Percentiles rank a stretch among this genome's conserved stretches.
These are phyloP conservation scores for Microbotryomycetes sp. DNA, from an alignment of 1,284 basidiomycete genomes.

Conservation along the genomic window DNA sequence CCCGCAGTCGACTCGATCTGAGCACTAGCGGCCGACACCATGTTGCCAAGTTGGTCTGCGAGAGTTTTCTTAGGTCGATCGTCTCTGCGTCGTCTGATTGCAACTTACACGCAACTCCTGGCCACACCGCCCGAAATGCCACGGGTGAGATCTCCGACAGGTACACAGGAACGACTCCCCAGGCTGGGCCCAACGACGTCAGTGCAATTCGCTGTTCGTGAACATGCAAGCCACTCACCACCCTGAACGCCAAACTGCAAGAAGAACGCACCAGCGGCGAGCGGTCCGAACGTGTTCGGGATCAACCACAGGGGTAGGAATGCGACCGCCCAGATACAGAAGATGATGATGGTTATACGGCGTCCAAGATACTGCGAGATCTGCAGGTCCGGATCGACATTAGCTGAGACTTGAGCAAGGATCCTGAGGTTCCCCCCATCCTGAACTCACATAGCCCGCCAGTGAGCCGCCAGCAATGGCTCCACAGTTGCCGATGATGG, in stretches of 20 bases:
- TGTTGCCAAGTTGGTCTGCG: conserved; percentile 45
- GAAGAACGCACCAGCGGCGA: conserved; percentile 49
- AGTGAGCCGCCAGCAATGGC: conserved; percentile 17
- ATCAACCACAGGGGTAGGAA: conserved; percentile 43
- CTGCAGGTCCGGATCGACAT: too few species aligned
- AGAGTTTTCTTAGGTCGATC: conserved; percentile 66
- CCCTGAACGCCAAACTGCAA: conserved; percentile 54
- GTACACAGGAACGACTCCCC: conserved; percentile 42
- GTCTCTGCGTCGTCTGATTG: not conserved
- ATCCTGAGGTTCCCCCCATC: not conserved
- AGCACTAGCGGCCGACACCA: conserved; percentile 77
- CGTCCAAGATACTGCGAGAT: conserved; percentile 78
- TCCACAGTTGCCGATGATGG: conserved; percentile 73
- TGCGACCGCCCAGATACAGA: conserved; percentile 48
- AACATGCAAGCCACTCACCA: conserved; percentile 37
- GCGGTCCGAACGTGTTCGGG: conserved; percentile 39
- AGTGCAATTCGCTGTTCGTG: not conserved
- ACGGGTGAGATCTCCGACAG: conserved; percentile 60
- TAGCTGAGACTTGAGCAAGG: not conserved
- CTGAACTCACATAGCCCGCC: conserved; percentile 1
- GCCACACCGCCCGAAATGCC: conserved; percentile 87
- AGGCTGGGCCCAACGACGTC: not conserved
- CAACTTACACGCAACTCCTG: conserved; percentile 61
- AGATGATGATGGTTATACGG: conserved; percentile 72
- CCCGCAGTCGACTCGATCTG: conserved; percentile 80